A percentile compares a stretch with the other conserved stretches of the same genome.
These are phyloP conservation scores for Aureobasidium sp. DNA, from an alignment of 2,329 filamentous ascomycete species.

Conservation along the genomic window DNA sequence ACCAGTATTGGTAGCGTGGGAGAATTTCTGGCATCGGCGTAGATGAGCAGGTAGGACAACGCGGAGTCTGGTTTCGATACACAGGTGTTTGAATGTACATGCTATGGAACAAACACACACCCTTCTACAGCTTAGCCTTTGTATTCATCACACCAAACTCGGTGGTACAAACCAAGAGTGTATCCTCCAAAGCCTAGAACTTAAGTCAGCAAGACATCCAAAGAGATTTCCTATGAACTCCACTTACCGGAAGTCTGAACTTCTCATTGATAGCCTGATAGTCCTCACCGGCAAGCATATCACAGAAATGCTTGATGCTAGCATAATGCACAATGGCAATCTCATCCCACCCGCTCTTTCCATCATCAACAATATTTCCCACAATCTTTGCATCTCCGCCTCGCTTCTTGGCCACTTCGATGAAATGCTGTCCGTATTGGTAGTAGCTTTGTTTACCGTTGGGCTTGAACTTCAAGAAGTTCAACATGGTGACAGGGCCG, in stretches of 20 bases:
- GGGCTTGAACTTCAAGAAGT: slow-evolving; percentile 51
- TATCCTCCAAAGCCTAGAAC: slow-evolving; percentile 23
- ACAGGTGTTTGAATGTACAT: not conserved
- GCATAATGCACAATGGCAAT: slow-evolving; percentile 58
- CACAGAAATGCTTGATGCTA: slow-evolving; percentile 51
- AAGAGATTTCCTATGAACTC: too few relatives aligned
- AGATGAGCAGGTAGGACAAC: not conserved
- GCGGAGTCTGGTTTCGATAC: not conserved
- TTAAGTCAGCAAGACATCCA: not conserved
- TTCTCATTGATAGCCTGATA: slow-evolving; percentile 51
- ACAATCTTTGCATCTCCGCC: slow-evolving; percentile 56
- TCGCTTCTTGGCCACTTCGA: slow-evolving; percentile 22
- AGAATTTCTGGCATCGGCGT: not conserved
- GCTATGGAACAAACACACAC: not conserved
- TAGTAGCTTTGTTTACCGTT: slow-evolving; percentile 44
- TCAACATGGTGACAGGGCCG: slow-evolving; percentile 52
- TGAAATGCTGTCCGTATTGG: slow-evolving; percentile 41
- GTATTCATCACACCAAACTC: slow-evolving; percentile 18
- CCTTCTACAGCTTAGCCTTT: slow-evolving; percentile 1
- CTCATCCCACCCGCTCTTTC: slow-evolving; percentile 46
- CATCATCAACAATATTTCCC: slow-evolving; percentile 43
- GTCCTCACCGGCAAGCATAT: slow-evolving; percentile 50
- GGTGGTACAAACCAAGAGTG: slow-evolving; percentile 29
- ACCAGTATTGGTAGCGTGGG: not conserved
- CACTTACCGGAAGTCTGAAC: slow-evolving; percentile 38